Evolutionary conservation across 1,139 yeast genomes (phyloP).

Genomic region (Wickerhamomyces sp.): DNA sequence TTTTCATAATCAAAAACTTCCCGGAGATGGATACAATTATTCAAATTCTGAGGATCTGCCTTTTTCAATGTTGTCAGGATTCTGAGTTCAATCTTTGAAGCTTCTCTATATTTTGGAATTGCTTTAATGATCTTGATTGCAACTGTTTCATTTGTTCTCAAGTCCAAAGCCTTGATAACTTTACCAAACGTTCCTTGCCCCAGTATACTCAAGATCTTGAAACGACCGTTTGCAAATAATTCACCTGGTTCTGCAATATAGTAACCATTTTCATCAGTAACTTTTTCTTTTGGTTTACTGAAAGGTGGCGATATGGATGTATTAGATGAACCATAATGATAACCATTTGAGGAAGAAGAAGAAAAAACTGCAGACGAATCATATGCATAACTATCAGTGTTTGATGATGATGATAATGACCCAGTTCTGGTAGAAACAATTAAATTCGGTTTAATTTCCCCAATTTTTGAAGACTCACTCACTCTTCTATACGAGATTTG

Average conservation of each 20-base stretch:
- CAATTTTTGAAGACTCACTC: constrained; percentile 30
- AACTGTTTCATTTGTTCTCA: constrained; percentile 52
- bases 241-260: constrained; percentile 63
- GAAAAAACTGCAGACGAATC: constrained; percentile 4
- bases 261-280: constrained; percentile 76
- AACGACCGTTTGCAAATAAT: constrained; percentile 61
- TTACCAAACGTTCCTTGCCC: constrained; percentile 99
- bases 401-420: constrained; percentile 4
- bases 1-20: constrained; percentile 93
- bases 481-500: constrained; percentile 30
- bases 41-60: constrained; percentile 59
- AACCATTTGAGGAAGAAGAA: constrained; percentile 6
- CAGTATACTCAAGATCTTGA: constrained; percentile 58
- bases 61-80: constrained; percentile 76
- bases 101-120: constrained; percentile 75
- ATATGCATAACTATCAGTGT: constrained; percentile 11
- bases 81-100: constrained; percentile 78
- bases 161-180: constrained; percentile 71
- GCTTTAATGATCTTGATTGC: constrained; percentile 90
- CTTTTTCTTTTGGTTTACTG: constrained; percentile 9
- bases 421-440: constrained; percentile 1
- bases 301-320: constrained; percentile 20
- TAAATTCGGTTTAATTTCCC: constrained; percentile 33
- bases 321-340: constrained; percentile 6
- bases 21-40: constrained; percentile 71